Base-by-base conservation (phyloP, 2,329 filamentous ascomycete genomes). In the Sclerotinia glacialis region DNA sequence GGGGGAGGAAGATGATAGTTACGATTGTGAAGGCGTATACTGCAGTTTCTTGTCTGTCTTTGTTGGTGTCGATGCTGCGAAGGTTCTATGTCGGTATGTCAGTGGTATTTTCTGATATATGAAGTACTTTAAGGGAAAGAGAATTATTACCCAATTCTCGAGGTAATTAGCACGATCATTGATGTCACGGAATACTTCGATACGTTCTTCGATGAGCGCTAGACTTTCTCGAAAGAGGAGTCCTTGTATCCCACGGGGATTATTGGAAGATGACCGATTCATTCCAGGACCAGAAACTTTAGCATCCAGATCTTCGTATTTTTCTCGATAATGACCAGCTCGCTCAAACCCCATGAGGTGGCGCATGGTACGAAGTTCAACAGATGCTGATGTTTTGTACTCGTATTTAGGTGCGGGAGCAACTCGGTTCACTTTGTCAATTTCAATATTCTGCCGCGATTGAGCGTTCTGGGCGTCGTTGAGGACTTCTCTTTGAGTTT, bases 1-100 rank as follows among this genome's bases (percentile, higher is more conserved):
- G 67, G 9, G 76, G 76, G 11, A 78, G 68, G 53, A 78, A 78
- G 7, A 78, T 71, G 16, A 77, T 73, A 3, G 76, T 77, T 8
- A 77, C 74, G 28, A 77, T 75, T 5, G 77, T 78, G 68, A 78
- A 77, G 12, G 53, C 63, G 28, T 65, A 71, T 21, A 78, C 74
- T 2, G 75, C 74, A 52, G 69, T 68, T 68, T 74, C 73, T 67
- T 74, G 73, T 2, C 70, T 64, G 37, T 74, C 72, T 67, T 74
- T 74, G 40, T 73, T 74, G 4, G 67, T 68, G n/a, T 73, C 72
- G 14, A 73, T 74, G 31, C 68, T 69, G 42, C 69, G 69, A 14
- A 71, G 67, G 46, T 72, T 72, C 69, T 72, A 47, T 34, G n/a
- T 46, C 12, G 23, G 21, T 6, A 18, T 5, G n/a, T 62, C 40